phyloP scores from a whole-genome alignment of 345 rosid genomes.

The Pugionium dolabratum region DNA sequence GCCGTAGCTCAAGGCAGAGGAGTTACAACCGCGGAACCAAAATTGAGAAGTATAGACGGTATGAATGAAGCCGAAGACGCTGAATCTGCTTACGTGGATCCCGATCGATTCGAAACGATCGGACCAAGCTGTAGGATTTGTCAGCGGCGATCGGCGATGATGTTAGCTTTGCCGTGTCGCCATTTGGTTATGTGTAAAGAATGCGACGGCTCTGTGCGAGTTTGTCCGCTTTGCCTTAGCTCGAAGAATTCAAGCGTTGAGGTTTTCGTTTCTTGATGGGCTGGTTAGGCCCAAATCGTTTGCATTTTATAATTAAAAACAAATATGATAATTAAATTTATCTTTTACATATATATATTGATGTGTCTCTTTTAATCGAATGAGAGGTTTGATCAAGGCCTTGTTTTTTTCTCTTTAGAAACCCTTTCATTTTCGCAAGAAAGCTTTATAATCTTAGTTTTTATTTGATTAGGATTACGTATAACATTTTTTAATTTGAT shows the following conservation, averaged over 20 bases:
- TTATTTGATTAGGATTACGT: no score
- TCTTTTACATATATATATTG: not conserved
- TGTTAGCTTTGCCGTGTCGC: conserved; percentile 88
- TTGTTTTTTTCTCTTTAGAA: no score
- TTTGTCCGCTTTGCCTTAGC: conserved; percentile 79
- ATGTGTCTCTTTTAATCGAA: no score
- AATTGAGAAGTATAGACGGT: conserved; percentile 22
- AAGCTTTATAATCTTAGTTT: no score
- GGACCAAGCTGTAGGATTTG: conserved; percentile 68
- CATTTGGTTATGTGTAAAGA: conserved; percentile 74
- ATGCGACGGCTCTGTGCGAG: conserved; percentile 60
- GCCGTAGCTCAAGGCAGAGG: conserved; percentile 44
- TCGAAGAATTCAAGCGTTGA: conserved; percentile 72
- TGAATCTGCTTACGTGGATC: conserved; percentile 82
- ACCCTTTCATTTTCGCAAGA: no score
- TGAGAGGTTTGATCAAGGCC: no score
- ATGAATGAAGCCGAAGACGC: conserved; percentile 60
- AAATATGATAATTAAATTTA: conserved; percentile 4
- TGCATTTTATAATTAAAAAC: not conserved
- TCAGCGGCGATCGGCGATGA: conserved; percentile 59
- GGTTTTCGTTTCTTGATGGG: conserved; percentile 58
- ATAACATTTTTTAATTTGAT: no score
- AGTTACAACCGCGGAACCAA: conserved; percentile 16
- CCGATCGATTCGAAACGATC: conserved; percentile 50
- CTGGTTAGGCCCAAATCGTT: not conserved